These are phyloP conservation scores for Xylogone sp. DNA, from an alignment of 2,329 filamentous ascomycete genomes.

Conservation along the genomic window DNA sequence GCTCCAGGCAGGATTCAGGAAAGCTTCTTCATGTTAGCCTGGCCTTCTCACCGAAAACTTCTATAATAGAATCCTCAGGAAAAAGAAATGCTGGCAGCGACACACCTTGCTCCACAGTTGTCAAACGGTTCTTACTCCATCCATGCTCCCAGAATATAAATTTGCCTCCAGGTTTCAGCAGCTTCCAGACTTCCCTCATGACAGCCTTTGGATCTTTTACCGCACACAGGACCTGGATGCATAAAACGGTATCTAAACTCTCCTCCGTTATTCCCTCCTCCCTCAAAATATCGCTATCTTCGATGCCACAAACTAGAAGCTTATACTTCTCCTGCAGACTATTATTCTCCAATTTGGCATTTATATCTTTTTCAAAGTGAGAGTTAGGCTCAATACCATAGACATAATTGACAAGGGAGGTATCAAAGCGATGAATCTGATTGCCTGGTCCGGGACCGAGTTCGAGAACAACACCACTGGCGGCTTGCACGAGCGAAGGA, in stretches of 20 bases:
- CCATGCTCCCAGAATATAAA: constrained; percentile 45
- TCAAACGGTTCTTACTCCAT: constrained; percentile 24
- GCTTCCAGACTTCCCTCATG: constrained; percentile 32
- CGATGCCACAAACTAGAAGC: constrained; percentile 33
- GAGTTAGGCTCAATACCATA: constrained; percentile 40
- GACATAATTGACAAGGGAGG: constrained; percentile 26
- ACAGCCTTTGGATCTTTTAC: constrained; percentile 26
- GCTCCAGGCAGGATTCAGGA: constrained; percentile 29
- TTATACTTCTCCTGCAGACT: constrained; percentile 33
- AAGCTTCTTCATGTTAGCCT: constrained; percentile 17
- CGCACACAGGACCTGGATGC: constrained; percentile 41
- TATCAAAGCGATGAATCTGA: constrained; percentile 36
- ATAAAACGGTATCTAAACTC: constrained; percentile 36
- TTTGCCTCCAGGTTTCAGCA: constrained; percentile 41
- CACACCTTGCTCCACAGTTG: constrained; percentile 28
- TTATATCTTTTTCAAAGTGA: constrained; percentile 27
- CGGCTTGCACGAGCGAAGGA: constrained; percentile 26
- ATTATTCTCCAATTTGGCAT: constrained; percentile 25
- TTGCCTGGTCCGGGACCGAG: constrained; percentile 41
- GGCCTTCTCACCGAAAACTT: background rate
- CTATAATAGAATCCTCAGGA: background rate
- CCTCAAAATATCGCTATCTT: constrained; percentile 34
- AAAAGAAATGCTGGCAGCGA: constrained; percentile 1
- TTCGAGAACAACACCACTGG: constrained; percentile 36
- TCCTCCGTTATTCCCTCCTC: constrained; percentile 31